phyloP scores from a whole-genome alignment of 129 eudicot genomes.

The Flaveria trinervia region DNA sequence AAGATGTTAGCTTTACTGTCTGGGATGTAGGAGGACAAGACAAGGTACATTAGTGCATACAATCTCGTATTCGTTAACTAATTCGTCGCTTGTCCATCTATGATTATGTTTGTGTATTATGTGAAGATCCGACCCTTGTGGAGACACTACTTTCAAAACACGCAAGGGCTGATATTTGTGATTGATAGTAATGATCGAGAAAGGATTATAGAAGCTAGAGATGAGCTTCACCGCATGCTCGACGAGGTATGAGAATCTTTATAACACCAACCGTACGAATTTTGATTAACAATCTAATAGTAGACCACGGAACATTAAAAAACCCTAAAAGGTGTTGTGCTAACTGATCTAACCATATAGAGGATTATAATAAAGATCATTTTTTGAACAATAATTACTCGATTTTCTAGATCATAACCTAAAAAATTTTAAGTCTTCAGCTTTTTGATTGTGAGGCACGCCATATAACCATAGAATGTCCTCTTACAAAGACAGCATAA shows the following conservation, averaged over 20 bases:
- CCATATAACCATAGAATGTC: no score
- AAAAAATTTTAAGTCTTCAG: no score
- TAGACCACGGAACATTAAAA: no score
- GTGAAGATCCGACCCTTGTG: constrained; percentile 69
- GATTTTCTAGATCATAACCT: no score
- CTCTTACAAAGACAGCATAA: no score
- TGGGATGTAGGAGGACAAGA: constrained; percentile 90
- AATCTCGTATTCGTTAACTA: background rate
- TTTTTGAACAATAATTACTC: no score
- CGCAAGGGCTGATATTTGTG: constrained; percentile 64
- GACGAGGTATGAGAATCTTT: constrained; percentile 45
- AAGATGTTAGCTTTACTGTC: constrained; percentile 63
- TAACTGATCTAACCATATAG: no score
- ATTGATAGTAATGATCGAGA: constrained; percentile 70
- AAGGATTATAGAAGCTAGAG: constrained; percentile 63
- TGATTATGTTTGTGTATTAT: constrained; percentile 10
- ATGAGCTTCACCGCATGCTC: constrained; percentile 70
- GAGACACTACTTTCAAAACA: constrained; percentile 78
- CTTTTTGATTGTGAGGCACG: no score
- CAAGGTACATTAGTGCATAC: constrained; percentile 38
- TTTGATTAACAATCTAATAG: background rate
- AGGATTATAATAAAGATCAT: no score
- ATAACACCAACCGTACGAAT: background rate
- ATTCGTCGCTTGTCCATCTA: background rate
- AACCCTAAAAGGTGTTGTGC: no score